phyloP scores from a whole-genome alignment of 495 filamentous ascomycete species.

The Schizothecium vesticola region DNA sequence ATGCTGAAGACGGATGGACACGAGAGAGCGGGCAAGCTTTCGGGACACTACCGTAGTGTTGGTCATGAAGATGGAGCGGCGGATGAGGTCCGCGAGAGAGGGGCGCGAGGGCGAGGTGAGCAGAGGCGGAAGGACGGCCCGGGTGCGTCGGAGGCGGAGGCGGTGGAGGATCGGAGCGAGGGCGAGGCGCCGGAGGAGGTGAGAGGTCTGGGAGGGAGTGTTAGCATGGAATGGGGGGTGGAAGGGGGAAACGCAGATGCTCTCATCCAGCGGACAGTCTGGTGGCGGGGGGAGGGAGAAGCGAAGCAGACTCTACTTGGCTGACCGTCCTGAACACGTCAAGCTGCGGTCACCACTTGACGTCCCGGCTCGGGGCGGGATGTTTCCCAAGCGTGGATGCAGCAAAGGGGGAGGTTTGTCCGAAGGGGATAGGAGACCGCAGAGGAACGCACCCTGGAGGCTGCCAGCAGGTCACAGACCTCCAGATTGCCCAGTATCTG shows the following conservation, averaged over 20 bases:
- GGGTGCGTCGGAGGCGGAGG: slow-evolving; percentile 48
- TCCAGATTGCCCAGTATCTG: slow-evolving; percentile 51
- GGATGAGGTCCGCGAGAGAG: slow-evolving; percentile 45
- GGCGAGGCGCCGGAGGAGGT: slow-evolving; percentile 49
- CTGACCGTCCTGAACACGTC: background rate
- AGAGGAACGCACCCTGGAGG: slow-evolving; percentile 46
- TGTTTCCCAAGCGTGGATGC: background rate
- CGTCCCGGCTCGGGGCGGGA: background rate
- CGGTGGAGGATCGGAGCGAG: slow-evolving; percentile 52
- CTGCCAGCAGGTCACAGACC: slow-evolving; percentile 50
- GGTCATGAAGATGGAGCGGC: slow-evolving; percentile 55
- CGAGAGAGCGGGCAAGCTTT: slow-evolving; percentile 44
- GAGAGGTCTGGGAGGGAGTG: slow-evolving; percentile 42
- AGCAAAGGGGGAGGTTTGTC: slow-evolving; percentile 1
- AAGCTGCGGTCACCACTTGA: background rate
- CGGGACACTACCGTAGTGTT: slow-evolving; percentile 50
- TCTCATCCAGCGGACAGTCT: background rate
- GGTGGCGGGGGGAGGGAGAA: too few species aligned
- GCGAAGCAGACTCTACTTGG: too few species aligned
- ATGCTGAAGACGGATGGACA: slow-evolving; percentile 44
- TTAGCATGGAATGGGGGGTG: background rate
- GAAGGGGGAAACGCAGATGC: background rate
- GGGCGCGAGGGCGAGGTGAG: slow-evolving; percentile 49
- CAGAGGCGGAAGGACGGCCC: slow-evolving; percentile 41
- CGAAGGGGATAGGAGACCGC: slow-evolving; percentile 11